These are phyloP conservation scores for Candida mattraensis DNA, from an alignment of 805 yeast species.

Conservation along the genomic window DNA sequence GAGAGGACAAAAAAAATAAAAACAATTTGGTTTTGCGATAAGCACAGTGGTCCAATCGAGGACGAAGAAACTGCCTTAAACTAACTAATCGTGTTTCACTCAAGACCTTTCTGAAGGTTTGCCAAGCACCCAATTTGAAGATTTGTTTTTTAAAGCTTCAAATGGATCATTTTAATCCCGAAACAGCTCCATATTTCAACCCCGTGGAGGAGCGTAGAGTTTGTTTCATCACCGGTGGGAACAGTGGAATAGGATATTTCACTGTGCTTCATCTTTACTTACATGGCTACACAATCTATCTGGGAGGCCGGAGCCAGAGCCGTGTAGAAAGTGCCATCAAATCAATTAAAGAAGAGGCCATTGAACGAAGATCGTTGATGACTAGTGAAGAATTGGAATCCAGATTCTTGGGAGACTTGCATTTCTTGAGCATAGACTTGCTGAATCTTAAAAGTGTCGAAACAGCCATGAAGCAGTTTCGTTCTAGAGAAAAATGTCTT, in stretches of 20 bases:
- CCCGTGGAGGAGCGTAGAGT: conserved; percentile 57
- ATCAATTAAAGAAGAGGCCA: conserved; percentile 57
- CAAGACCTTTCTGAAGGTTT: too few relatives aligned
- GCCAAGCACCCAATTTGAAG: too few relatives aligned
- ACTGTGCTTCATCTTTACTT: conserved; percentile 72
- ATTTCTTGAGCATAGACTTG: conserved; percentile 56
- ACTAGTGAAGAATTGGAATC: conserved; percentile 17
- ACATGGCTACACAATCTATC: conserved; percentile 75
- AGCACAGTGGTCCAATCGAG: too few relatives aligned
- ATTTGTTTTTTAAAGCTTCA: not conserved
- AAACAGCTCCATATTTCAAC: conserved; percentile 57
- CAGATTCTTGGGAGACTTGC: conserved; percentile 49
- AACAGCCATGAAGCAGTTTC: conserved; percentile 48
- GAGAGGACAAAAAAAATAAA: too few relatives aligned
- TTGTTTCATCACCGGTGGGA: conserved; percentile 79
- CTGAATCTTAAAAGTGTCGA: conserved; percentile 46
- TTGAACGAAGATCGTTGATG: conserved; percentile 25
- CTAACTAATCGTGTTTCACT: too few relatives aligned
- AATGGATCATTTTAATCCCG: conserved; percentile 37
- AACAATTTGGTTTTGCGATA: too few relatives aligned
- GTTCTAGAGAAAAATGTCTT: conserved; percentile 46
- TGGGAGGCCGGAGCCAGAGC: conserved; percentile 65
- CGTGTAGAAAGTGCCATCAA: conserved; percentile 58
- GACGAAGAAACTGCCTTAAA: too few relatives aligned
- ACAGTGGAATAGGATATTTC: conserved; percentile 77